Evolutionary conservation across 352 stramenopile species (phyloP), one percentile per base, ranked within the genome.

Genomic region (Pythium biforme): DNA sequence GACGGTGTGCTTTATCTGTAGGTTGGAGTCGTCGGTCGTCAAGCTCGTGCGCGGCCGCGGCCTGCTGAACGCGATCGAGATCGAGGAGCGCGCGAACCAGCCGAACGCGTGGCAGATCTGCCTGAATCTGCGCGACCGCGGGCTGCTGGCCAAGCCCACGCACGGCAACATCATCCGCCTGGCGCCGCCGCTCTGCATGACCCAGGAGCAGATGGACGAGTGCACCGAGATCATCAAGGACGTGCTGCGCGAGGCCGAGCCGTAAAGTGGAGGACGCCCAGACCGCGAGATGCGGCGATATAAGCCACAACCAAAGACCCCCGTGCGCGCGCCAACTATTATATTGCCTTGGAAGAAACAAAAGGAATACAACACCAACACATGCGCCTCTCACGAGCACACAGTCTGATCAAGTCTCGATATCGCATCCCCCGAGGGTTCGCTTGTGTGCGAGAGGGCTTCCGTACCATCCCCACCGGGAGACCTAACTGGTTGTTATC

Each of bases 111-210:
- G 93, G 90, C 83, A 99, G 52, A 81, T 99, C 20, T 99, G 97
- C 73, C 69, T 99, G 50, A 86, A 89, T 52, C 86, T 99, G 74
- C 94, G 86, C 66, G 80, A 99, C 62, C 90, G 97, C 68, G 97
- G 97, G 1, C 72, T 99, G 33, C 79, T 99, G 27, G 97, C 98
- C 50, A 99, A 99, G 80, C 98, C 97, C 17, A 99, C 98, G 45
- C 98, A 99, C 73, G 96, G 94, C 64, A 98, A 99, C 79, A 98
- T 99, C 73, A 99, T 99, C 74, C 92, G 96, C 45, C 93, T 99
- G 50, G 96, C 97, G 31, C 97, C 97, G 22, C 96, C 96, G 39
- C 85, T 99, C 51, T 96, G 91, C 49, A 99, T 99, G 75, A 97
- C 81, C 22, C 88, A 98, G 68, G 72, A 76, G 34, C 81, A 98